These are phyloP conservation scores for Rhodotorula sp. DNA, from an alignment of 1,284 basidiomycete species.

Conservation along the genomic window DNA sequence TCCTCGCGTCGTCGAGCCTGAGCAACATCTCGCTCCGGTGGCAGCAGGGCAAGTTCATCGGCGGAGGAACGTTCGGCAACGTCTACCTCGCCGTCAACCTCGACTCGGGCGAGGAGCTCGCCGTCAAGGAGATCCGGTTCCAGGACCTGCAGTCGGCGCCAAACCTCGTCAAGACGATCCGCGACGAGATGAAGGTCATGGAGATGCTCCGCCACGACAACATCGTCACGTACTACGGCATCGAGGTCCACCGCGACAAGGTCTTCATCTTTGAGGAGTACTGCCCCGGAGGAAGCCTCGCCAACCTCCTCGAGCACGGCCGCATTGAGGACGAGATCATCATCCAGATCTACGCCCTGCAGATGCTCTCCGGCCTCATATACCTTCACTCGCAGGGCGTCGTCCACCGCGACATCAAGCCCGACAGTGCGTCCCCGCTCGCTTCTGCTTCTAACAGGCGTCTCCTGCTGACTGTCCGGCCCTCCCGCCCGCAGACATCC, in stretches of 20 bases:
- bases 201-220: conserved; percentile 98
- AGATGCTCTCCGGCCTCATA: conserved; percentile 90
- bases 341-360: conserved; percentile 92
- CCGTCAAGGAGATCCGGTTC: conserved; percentile 98
- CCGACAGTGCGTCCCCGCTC: conserved; percentile 76
- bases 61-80: conserved; percentile 93
- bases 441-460: background rate
- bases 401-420: conserved; percentile 97
- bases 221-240: conserved; percentile 98
- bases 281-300: conserved; percentile 93
- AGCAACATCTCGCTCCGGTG: conserved; percentile 96
- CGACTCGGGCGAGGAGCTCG: conserved; percentile 95
- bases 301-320: conserved; percentile 86
- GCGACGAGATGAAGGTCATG: conserved; percentile 97
- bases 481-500: conserved; percentile 68
- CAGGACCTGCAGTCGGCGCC: conserved; percentile 76
- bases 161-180: conserved; percentile 75
- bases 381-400: conserved; percentile 93
- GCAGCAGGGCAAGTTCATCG: conserved; percentile 98
- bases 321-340: conserved; percentile 96
- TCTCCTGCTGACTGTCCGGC: background rate
- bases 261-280: conserved; percentile 99
- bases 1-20: conserved; percentile 73
- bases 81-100: conserved; percentile 99
- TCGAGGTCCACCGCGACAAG: conserved; percentile 98